A percentile compares a stretch with the other conserved stretches of the same genome.
Conservation (phyloP, 2,329 filamentous ascomycete species). For the Botryosphaeria agaves region DNA sequence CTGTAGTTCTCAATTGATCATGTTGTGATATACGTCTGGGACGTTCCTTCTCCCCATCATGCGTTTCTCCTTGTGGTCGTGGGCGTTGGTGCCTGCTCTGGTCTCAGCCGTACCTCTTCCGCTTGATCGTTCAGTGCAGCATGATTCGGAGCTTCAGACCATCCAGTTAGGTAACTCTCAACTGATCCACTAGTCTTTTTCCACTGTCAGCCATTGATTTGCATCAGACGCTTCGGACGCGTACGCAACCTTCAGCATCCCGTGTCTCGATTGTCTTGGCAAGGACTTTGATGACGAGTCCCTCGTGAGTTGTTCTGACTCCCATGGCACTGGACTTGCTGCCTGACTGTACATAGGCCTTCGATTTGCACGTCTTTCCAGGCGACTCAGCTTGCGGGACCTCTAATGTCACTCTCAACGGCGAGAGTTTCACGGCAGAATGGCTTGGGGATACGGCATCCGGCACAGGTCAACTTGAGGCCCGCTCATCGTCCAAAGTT, state of each 20-base stretch:
- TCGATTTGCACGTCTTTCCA: conserved; percentile 22
- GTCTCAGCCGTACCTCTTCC: too few species aligned
- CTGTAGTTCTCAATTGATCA: too few species aligned
- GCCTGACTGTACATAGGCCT: conserved; percentile 14
- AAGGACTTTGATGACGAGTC: conserved; percentile 22
- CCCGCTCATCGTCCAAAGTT: conserved; percentile 10
- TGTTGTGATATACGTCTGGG: too few species aligned
- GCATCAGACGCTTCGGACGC: conserved; percentile 7
- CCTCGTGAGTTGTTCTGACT: conserved; percentile 16
- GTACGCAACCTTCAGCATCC: conserved; percentile 24
- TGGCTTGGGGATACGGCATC: conserved; percentile 17
- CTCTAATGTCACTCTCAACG: conserved; percentile 25
- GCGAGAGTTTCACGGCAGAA: conserved; percentile 17
- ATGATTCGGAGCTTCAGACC: too few species aligned
- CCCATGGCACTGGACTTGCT: conserved; percentile 3
- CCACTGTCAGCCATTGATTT: conserved; percentile 2
- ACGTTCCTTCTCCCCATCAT: too few species aligned
- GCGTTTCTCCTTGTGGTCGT: too few species aligned
- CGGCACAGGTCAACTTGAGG: conserved; percentile 16
- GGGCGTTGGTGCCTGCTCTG: too few species aligned
- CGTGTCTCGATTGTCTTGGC: conserved; percentile 24
- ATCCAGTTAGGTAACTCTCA: too few species aligned
- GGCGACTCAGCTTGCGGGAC: conserved; percentile 19
- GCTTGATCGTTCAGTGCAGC: too few species aligned
- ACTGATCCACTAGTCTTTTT: too few species aligned